Evolutionary conservation across 768 basidiomycete genomes (phyloP).

Genomic region (Krasilnikovozyma curviuscula): DNA sequence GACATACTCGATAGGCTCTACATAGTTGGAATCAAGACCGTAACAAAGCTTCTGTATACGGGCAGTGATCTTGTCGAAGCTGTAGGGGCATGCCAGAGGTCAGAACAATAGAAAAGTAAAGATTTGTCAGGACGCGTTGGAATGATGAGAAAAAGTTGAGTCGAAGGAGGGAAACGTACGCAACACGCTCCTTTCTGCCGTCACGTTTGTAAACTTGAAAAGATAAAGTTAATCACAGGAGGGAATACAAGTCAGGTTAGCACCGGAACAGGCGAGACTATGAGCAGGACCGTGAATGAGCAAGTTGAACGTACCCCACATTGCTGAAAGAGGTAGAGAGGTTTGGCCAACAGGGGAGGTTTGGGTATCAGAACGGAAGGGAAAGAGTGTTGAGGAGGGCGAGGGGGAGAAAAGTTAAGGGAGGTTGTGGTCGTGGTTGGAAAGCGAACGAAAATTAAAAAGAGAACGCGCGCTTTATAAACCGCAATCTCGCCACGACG

Average conservation of each 20-base stretch:
- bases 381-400: not conserved
- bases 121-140: not conserved
- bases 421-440: too few species aligned
- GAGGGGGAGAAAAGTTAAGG: not conserved
- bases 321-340: not conserved
- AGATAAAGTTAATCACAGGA: not conserved
- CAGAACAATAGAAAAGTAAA: not conserved
- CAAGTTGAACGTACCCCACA: not conserved
- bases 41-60: conserved; percentile 72
- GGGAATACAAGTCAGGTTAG: not conserved
- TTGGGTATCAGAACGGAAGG: not conserved
- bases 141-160: not conserved
- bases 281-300: not conserved
- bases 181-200: conserved; percentile 23
- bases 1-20: conserved; percentile 81
- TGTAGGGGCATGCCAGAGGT: conserved; percentile 7
- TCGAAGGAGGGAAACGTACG: conserved; percentile 3
- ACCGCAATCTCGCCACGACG: too few species aligned
- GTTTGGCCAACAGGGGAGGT: not conserved
- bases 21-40: conserved; percentile 75
- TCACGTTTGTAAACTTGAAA: conserved; percentile 23
- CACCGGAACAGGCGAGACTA: not conserved
- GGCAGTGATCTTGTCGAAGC: conserved; percentile 38
- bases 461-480: too few species aligned
- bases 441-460: too few species aligned